These are phyloP conservation scores for Hemerocallis citrina DNA, from an alignment of 106 monocot genomes.

Conservation along the genomic window DNA sequence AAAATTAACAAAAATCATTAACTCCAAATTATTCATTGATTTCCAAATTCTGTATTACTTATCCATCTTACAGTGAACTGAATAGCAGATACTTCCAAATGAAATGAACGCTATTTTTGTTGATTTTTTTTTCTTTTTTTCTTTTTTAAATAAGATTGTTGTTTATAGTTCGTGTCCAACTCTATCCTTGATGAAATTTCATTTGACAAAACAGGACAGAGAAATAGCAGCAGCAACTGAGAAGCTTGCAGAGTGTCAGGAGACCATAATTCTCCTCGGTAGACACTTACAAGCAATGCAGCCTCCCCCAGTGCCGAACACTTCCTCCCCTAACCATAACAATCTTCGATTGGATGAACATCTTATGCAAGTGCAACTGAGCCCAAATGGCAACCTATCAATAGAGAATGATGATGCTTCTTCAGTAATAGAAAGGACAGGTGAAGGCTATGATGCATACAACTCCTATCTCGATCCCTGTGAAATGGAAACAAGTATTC, in stretches of 20 bases:
- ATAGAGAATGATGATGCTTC: slow-evolving; percentile 4
- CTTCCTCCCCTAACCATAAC: not conserved
- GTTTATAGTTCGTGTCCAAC: too few species aligned
- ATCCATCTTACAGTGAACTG: too few species aligned
- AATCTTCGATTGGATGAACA: not conserved
- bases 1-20: too few species aligned
- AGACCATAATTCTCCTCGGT: slow-evolving; percentile 27
- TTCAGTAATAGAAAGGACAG: slow-evolving; percentile 1
- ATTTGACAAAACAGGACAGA: slow-evolving; percentile 28
- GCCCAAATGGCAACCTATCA: not conserved
- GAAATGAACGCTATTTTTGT: too few species aligned
- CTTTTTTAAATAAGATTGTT: too few species aligned
- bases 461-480: slow-evolving; percentile 1
- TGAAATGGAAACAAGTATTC: not conserved
- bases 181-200: too few species aligned
- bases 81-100: too few species aligned
- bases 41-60: too few species aligned
- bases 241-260: slow-evolving; percentile 45
- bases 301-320: not conserved
- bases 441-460: not conserved
- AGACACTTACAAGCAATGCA: slow-evolving; percentile 24
- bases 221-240: slow-evolving; percentile 26
- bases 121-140: too few species aligned
- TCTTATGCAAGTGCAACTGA: not conserved
- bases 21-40: too few species aligned